Evolutionary conservation across 768 basidiomycete genomes (phyloP).

Genomic region (Trametes punicea): DNA sequence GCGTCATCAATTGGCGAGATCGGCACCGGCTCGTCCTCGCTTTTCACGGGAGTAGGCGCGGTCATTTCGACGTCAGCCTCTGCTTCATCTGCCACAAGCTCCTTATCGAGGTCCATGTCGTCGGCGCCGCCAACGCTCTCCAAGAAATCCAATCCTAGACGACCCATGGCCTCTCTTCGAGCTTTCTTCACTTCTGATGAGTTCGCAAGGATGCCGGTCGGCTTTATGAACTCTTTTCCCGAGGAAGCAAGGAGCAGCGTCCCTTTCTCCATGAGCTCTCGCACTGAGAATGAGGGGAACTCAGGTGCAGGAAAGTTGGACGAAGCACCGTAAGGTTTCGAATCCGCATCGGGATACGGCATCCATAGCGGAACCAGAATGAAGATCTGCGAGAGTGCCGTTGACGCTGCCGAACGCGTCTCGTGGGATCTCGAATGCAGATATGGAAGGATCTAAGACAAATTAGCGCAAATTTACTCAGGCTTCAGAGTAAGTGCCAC

Average conservation of each 20-base stretch:
- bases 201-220: constrained; percentile 66
- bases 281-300: constrained; percentile 75
- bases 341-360: constrained; percentile 40
- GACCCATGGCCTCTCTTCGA: constrained; percentile 83
- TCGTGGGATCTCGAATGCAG: constrained; percentile 91
- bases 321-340: constrained; percentile 29
- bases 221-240: constrained; percentile 86
- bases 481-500: constrained; percentile 26
- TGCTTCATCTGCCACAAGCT: constrained; percentile 60
- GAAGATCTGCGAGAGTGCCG: constrained; percentile 85
- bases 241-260: constrained; percentile 86
- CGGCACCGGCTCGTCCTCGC: constrained; percentile 35
- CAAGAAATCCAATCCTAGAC: constrained; percentile 84
- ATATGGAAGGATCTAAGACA: constrained; percentile 76
- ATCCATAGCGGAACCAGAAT: constrained; percentile 79
- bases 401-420: constrained; percentile 85
- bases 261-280: constrained; percentile 71
- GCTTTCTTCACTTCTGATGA: constrained; percentile 82
- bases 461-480: neutral
- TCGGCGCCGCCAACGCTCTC: constrained; percentile 67
- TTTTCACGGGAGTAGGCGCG: constrained; percentile 28
- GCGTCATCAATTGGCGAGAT: constrained; percentile 47
- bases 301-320: constrained; percentile 41
- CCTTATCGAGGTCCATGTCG: constrained; percentile 84
- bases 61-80: constrained; percentile 40